A percentile compares a stretch with the other conserved stretches of the same genome.
phyloP scores from a whole-genome alignment of 306 rosid genomes.

The Pterocarpus macrocarpus region DNA sequence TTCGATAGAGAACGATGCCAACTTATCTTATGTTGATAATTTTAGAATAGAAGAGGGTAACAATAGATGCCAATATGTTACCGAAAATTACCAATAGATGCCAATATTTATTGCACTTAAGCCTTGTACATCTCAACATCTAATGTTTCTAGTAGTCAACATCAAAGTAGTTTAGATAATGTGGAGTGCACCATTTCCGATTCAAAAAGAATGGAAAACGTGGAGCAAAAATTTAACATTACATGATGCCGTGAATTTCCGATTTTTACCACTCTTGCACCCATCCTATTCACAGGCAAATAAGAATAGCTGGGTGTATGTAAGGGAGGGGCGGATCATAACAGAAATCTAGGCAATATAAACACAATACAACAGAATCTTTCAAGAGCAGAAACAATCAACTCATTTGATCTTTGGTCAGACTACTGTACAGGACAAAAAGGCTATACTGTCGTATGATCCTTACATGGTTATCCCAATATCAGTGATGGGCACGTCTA shows the following conservation, averaged over 20 bases:
- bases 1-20: no score
- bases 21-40: neutral
- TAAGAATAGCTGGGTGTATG: constrained; percentile 35
- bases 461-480: constrained; percentile 24
- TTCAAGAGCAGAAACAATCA: constrained; percentile 45
- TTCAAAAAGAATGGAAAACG: constrained; percentile 16
- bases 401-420: constrained; percentile 47
- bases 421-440: constrained; percentile 58
- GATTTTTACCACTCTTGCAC: constrained; percentile 41
- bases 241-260: constrained; percentile 38
- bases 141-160: constrained; percentile 11
- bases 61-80: neutral
- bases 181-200: constrained; percentile 16
- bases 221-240: constrained; percentile 30
- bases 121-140: constrained; percentile 29
- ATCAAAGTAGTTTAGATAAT: constrained; percentile 35
- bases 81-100: neutral
- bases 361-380: constrained; percentile 37
- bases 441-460: constrained; percentile 42
- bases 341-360: constrained; percentile 38
- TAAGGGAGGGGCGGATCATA: constrained; percentile 33
- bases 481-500: constrained; percentile 63
- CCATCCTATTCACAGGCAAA: constrained; percentile 48
- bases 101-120: constrained; percentile 26
- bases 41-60: neutral